Percentiles rank a stretch among this genome's conserved stretches.
Evolutionary conservation across 352 stramenopile genomes (phyloP).

Genomic region (Elongisporangium prolatum): DNA sequence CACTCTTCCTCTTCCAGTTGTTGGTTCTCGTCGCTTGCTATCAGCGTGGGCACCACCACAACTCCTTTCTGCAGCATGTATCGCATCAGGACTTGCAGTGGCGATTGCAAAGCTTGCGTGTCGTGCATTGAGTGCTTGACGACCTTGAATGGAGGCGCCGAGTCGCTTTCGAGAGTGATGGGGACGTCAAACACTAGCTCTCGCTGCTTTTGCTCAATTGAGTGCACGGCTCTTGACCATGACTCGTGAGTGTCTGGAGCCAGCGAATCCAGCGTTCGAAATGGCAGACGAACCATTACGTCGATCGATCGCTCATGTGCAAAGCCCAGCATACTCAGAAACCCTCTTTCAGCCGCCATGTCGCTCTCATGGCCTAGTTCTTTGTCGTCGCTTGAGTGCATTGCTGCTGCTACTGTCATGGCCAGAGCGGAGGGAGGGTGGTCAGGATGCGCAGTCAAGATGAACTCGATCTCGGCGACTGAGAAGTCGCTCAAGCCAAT

Average conservation of each 20-base stretch:
- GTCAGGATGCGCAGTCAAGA: slow-evolving; percentile 25
- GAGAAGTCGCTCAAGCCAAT: slow-evolving; percentile 44
- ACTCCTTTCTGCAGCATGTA: slow-evolving; percentile 52
- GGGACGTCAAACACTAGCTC: slow-evolving; percentile 30
- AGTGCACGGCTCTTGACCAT: slow-evolving; percentile 24
- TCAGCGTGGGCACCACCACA: slow-evolving; percentile 31
- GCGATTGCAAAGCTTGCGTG: slow-evolving; percentile 27
- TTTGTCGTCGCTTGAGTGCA: slow-evolving; percentile 1
- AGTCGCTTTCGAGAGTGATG: slow-evolving; percentile 38
- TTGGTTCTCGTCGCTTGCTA: slow-evolving; percentile 9
- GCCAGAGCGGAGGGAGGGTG: slow-evolving; percentile 18
- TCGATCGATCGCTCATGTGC: slow-evolving; percentile 37
- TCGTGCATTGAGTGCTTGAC: slow-evolving; percentile 17
- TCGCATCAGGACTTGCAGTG: slow-evolving; percentile 31
- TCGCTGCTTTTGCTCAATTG: slow-evolving; percentile 27
- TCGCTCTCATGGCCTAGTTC: not conserved
- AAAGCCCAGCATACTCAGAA: slow-evolving; percentile 21
- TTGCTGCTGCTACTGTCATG: slow-evolving; percentile 6
- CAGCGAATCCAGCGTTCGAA: slow-evolving; percentile 18
- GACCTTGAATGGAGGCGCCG: slow-evolving; percentile 21
- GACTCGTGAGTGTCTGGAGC: slow-evolving; percentile 10
- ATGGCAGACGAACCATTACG: slow-evolving; percentile 32
- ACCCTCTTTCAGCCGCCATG: not conserved
- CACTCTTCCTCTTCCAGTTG: slow-evolving; percentile 12
- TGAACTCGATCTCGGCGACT: slow-evolving; percentile 55